A percentile compares a stretch with the other conserved stretches of the same genome.
Conservation (phyloP, 345 rosid species). For the Euphorbia lathyris region DNA sequence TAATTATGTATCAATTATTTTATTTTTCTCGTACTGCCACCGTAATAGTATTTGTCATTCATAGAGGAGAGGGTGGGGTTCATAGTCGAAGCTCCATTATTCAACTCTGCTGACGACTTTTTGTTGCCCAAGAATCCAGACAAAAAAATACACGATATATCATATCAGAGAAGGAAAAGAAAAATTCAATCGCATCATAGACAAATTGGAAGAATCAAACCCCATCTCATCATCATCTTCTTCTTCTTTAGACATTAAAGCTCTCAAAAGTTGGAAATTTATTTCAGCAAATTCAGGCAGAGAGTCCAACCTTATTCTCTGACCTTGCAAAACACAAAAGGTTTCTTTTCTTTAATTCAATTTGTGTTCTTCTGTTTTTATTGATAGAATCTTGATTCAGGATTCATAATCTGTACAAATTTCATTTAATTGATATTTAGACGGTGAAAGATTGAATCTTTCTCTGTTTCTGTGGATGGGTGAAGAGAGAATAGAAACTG, state of each 20-base stretch:
- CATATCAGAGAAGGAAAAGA: too few species aligned
- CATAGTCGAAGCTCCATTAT: not conserved
- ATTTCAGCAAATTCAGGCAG: not conserved
- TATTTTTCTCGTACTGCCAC: too few species aligned
- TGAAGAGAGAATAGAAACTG: slow-evolving; percentile 46
- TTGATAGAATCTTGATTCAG: not conserved
- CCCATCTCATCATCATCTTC: too few species aligned
- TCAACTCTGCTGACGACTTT: not conserved
- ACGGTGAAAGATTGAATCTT: slow-evolving; percentile 13
- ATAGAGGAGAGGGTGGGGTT: not conserved
- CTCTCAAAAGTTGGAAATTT: not conserved
- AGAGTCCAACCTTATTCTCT: not conserved
- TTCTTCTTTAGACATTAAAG: not conserved
- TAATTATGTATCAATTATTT: too few species aligned
- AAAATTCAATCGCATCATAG: not conserved
- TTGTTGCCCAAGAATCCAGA: not conserved
- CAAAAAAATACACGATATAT: too few species aligned
- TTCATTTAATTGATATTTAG: not conserved
- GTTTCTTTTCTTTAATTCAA: not conserved
- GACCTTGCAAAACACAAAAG: not conserved
- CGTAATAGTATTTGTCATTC: too few species aligned
- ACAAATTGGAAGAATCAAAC: not conserved
- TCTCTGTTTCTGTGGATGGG: slow-evolving; percentile 50
- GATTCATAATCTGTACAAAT: not conserved
- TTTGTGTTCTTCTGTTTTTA: not conserved